These are phyloP conservation scores for Uronychia binucleata DNA, from an alignment of 73 alveolate genomes.

Conservation along the genomic window DNA sequence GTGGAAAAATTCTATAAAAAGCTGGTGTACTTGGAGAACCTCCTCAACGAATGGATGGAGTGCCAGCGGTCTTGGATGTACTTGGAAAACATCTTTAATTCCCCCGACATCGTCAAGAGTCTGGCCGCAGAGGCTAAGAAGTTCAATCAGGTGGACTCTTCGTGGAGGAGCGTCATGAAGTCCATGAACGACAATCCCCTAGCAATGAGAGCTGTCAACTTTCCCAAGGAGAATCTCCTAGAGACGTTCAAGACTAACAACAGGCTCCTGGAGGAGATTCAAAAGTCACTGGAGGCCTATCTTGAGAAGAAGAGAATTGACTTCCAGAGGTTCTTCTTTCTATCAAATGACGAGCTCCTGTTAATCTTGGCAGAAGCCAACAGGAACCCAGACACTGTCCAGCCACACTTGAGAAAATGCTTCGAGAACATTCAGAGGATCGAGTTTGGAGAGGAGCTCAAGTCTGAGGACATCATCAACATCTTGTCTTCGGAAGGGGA, in stretches of 20 bases:
- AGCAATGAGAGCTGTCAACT: slow-evolving; percentile 15
- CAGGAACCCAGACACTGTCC: slow-evolving; percentile 91
- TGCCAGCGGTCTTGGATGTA: slow-evolving; percentile 99
- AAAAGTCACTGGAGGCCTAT: slow-evolving; percentile 92
- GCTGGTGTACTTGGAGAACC: slow-evolving; percentile 79
- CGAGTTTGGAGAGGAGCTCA: slow-evolving; percentile 73
- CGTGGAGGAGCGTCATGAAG: slow-evolving; percentile 81
- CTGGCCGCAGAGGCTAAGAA: slow-evolving; percentile 70
- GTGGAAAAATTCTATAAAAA: slow-evolving; percentile 92
- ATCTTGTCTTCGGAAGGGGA: slow-evolving; percentile 97
- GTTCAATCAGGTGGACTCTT: slow-evolving; percentile 52
- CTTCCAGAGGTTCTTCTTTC: slow-evolving; percentile 82
- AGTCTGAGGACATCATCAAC: slow-evolving; percentile 87
- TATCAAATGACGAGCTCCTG: slow-evolving; percentile 90
- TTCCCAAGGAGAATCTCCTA: slow-evolving; percentile 46
- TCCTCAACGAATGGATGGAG: slow-evolving; percentile 98
- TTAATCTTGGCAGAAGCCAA: slow-evolving; percentile 63
- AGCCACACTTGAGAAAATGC: slow-evolving; percentile 95
- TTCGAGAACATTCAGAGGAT: slow-evolving; percentile 93
- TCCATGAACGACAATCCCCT: slow-evolving; percentile 45
- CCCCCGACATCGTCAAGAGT: slow-evolving; percentile 91
- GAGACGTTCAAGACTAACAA: slow-evolving; percentile 80
- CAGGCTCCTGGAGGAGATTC: slow-evolving; percentile 90
- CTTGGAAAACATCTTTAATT: slow-evolving; percentile 88
- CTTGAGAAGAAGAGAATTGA: slow-evolving; percentile 73